Evolutionary conservation across 1,284 basidiomycete genomes (phyloP).

Genomic region (Cutaneotrichosporon cutaneum): DNA sequence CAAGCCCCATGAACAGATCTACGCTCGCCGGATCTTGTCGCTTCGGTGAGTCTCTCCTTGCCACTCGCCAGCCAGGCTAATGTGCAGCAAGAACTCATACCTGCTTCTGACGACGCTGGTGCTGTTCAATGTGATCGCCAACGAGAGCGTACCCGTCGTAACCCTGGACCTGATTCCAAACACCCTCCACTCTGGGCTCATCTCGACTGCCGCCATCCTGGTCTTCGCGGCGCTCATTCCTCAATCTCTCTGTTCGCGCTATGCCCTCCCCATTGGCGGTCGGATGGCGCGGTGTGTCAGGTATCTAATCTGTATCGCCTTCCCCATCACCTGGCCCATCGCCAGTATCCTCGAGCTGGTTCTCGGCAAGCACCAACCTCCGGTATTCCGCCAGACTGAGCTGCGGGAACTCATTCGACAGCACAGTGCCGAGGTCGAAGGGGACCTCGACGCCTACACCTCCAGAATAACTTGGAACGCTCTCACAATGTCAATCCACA

Average conservation of each 20-base stretch:
- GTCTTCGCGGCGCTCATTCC: constrained; percentile 56
- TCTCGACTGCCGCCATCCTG: constrained; percentile 77
- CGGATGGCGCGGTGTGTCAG: constrained; percentile 75
- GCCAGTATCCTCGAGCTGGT: constrained; percentile 76
- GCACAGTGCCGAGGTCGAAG: constrained; percentile 61
- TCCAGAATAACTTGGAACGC: constrained; percentile 74
- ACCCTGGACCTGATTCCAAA: constrained; percentile 78
- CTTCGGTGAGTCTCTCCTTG: constrained; percentile 58
- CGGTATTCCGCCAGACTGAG: constrained; percentile 54
- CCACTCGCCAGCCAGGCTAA: neutral
- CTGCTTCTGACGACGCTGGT: constrained; percentile 77
- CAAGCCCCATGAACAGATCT: constrained; percentile 72
- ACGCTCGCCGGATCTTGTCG: constrained; percentile 81
- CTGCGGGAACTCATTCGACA: constrained; percentile 72
- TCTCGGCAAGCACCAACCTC: constrained; percentile 65
- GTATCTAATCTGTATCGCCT: constrained; percentile 65
- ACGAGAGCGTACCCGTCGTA: constrained; percentile 84
- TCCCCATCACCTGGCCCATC: constrained; percentile 73
- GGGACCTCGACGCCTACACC: constrained; percentile 69
- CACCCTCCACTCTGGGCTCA: constrained; percentile 71
- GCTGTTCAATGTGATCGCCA: constrained; percentile 82
- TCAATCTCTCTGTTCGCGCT: constrained; percentile 83
- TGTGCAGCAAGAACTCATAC: constrained; percentile 66
- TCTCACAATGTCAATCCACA: constrained; percentile 68
- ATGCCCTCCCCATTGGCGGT: constrained; percentile 85